Base-by-base conservation (phyloP, 331 rosid genomes). In the Malus hybrid region DNA sequence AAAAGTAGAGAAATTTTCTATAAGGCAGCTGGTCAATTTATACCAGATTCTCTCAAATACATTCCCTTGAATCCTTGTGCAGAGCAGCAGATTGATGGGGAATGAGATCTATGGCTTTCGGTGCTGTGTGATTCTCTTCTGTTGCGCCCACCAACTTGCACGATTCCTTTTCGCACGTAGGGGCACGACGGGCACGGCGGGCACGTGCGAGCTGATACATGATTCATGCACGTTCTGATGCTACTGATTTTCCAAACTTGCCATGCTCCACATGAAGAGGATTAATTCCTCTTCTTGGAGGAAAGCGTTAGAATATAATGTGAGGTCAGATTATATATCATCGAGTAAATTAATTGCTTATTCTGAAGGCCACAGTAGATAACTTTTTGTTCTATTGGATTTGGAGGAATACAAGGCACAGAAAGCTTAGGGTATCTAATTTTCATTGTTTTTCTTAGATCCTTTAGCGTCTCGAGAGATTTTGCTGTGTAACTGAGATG, bases 81-180 rank as follows among this genome's bases (percentile, higher is more conserved):
- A 71, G 24, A 24, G 24, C 24, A 24, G 24, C 24, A 24, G 71
- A 85, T 76, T 77, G 84, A 71, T 72, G 70, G 82, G 46, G 79
- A 82, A 71, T 73, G 79, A 81, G 79, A 79, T 77, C 61, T 22
- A 70, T 75, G 82, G 76, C 93, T 84, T 85, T 83, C 91, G 82
- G 93, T 88, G 88, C 81, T 52, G 85, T 62, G 44, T 50, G 86
- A 87, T 50, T 84, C 88, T 87, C 77, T 80, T 65, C 73, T 57
- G 83, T 80, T 86, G 86, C 82, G 69, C 66, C 89, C 94, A 87
- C 87, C 89, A 85, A 84, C 84, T 85, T 89, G 93, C 70, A 18
- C 27, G 90, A 89, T 92, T 90, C 97, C 85, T 72, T 80, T 83
- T 79, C 77, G 24, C 86, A 76, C 78, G 42, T 70, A 48, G 6